Conservation (phyloP, 2,329 filamentous ascomycete genomes). For the Aspergillus clavatus region DNA sequence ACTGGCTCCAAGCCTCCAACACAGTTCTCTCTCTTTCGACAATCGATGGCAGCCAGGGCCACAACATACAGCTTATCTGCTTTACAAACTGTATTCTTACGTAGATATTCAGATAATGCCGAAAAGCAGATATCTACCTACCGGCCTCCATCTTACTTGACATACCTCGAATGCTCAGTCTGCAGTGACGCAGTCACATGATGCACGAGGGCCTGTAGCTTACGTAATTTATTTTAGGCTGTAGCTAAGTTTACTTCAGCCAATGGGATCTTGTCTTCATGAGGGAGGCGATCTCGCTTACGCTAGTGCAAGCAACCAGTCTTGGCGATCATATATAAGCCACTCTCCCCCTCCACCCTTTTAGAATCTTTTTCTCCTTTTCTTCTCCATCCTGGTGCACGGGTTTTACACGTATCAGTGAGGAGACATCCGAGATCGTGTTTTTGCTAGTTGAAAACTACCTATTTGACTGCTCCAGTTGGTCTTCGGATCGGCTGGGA, state of each 20-base stretch:
- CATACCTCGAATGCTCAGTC: too few species aligned
- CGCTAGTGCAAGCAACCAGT: conserved; percentile 19
- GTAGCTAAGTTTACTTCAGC: neutral
- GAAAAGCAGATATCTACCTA: too few species aligned
- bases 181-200: neutral
- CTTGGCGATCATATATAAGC: conserved; percentile 24
- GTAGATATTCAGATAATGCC: too few species aligned
- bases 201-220: neutral
- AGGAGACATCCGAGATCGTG: conserved; percentile 81
- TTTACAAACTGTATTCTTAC: too few species aligned
- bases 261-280: conserved; percentile 1
- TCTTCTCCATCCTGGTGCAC: conserved; percentile 44
- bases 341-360: conserved; percentile 6
- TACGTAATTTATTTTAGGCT: neutral
- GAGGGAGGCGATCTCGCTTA: conserved; percentile 20
- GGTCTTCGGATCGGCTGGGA: conserved; percentile 67
- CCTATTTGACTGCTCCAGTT: conserved; percentile 68
- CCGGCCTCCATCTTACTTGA: too few species aligned
- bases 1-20: too few species aligned
- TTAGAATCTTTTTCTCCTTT: conserved; percentile 33
- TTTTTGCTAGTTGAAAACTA: conserved; percentile 93
- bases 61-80: too few species aligned
- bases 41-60: too few species aligned
- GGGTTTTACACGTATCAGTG: conserved; percentile 79
- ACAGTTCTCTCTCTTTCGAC: too few species aligned